These are phyloP conservation scores for Daldinia eschscholtzii DNA, from an alignment of 2,329 filamentous ascomycete species.

Conservation along the genomic window DNA sequence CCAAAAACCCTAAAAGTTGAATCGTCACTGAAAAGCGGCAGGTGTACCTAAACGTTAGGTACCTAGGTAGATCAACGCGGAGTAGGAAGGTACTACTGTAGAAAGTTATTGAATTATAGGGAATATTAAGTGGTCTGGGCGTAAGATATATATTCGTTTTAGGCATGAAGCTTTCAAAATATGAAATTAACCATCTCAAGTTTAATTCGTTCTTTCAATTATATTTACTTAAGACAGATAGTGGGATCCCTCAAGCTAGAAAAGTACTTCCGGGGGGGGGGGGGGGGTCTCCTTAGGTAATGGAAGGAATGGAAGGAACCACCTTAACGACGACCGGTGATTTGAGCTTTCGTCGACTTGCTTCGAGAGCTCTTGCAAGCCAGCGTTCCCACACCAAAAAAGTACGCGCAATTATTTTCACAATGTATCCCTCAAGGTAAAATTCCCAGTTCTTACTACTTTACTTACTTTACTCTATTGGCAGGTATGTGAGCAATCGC, in stretches of 20 bases:
- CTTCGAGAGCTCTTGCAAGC: conserved; percentile 17
- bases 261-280: neutral
- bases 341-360: conserved; percentile 22
- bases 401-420: conserved; percentile 28
- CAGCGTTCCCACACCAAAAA: conserved; percentile 4
- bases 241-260: neutral
- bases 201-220: neutral
- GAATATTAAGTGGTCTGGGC: neutral
- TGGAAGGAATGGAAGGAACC: conserved; percentile 7
- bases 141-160: neutral
- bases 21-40: conserved; percentile 27
- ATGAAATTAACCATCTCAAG: neutral
- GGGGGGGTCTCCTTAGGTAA: conserved; percentile 10
- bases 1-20: conserved; percentile 11
- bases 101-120: conserved; percentile 2
- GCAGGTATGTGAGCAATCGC: conserved; percentile 4
- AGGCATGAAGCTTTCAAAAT: neutral
- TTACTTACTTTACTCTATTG: too few relatives aligned
- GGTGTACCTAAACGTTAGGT: conserved; percentile 26
- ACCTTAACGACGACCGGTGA: conserved; percentile 2
- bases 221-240: neutral
- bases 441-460: neutral
- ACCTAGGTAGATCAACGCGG: conserved; percentile 33
- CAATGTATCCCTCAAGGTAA: conserved; percentile 55
- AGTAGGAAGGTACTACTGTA: conserved; percentile 9